These are phyloP conservation scores for Golubevia pallescens DNA, from an alignment of 1,284 basidiomycete genomes.

Conservation along the genomic window DNA sequence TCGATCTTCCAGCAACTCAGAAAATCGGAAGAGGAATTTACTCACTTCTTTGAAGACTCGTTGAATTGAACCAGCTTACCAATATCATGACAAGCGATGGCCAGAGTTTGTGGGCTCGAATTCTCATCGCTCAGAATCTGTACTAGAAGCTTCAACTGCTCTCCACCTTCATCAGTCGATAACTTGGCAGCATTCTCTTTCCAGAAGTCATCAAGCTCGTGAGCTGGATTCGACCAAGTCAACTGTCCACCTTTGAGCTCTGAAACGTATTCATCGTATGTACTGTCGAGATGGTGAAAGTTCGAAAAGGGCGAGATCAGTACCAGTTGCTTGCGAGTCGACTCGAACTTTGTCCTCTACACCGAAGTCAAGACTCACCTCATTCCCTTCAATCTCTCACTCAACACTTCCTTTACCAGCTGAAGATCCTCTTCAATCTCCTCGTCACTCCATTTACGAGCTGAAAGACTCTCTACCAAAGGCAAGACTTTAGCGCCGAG, in stretches of 20 bases:
- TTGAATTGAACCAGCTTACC: conserved; percentile 50
- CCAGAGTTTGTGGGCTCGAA: conserved; percentile 35
- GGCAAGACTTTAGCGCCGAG: conserved; percentile 84
- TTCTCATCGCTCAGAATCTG: conserved; percentile 12
- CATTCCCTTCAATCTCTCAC: conserved; percentile 80
- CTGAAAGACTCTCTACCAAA: conserved; percentile 80
- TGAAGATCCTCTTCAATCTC: conserved; percentile 84
- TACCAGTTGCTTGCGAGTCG: conserved; percentile 2
- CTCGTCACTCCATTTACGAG: conserved; percentile 92
- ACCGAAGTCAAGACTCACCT: conserved; percentile 71
- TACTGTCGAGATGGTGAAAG: conserved; percentile 68
- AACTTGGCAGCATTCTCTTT: conserved; percentile 87
- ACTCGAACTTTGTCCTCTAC: not conserved
- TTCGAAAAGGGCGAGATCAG: not conserved
- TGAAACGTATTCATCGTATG: conserved; percentile 92
- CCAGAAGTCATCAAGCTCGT: conserved; percentile 97
- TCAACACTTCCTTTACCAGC: conserved; percentile 82
- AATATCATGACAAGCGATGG: conserved; percentile 53
- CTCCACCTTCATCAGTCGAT: not conserved
- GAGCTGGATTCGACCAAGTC: conserved; percentile 86
- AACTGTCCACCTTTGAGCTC: conserved; percentile 88
- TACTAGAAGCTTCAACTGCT: not conserved
- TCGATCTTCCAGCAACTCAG: too few species aligned
- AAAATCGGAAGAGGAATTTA: too few species aligned
- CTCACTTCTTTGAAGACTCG: conserved; percentile 41